Evolutionary conservation across 805 yeast species (phyloP).

Genomic region (Ogataea pilisensis): DNA sequence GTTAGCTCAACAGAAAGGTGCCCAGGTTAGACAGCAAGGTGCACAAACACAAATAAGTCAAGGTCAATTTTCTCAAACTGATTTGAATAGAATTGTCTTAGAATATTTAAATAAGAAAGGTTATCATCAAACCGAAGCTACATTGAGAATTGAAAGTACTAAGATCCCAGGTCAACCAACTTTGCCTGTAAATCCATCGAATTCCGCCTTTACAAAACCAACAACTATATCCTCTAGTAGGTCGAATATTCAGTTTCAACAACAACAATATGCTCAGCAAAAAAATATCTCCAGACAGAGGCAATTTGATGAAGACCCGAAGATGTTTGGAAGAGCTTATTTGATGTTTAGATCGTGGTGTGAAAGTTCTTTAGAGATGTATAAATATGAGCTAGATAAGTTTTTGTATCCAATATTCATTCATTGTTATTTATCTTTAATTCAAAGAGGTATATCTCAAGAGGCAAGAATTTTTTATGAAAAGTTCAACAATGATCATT

Average conservation of each 20-base stretch:
- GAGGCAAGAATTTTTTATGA: constrained; percentile 75
- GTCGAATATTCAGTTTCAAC: constrained; percentile 31
- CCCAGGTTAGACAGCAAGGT: constrained; percentile 10
- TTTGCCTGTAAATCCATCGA: constrained; percentile 45
- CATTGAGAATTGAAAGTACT: constrained; percentile 81
- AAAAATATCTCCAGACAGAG: constrained; percentile 27
- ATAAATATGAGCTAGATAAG: constrained; percentile 80
- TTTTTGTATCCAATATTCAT: constrained; percentile 90
- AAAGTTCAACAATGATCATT: constrained; percentile 68
- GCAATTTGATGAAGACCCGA: constrained; percentile 56
- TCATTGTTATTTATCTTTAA: constrained; percentile 78
- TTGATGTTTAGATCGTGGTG: constrained; percentile 81
- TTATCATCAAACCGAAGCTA: constrained; percentile 88
- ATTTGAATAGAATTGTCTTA: constrained; percentile 84
- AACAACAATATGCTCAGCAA: constrained; percentile 25
- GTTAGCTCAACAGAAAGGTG: constrained; percentile 12
- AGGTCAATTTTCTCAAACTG: constrained; percentile 65
- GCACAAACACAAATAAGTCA: constrained; percentile 10
- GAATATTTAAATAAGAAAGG: constrained; percentile 94
- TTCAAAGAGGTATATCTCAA: constrained; percentile 53
- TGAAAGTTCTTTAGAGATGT: constrained; percentile 84
- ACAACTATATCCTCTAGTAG: constrained; percentile 33
- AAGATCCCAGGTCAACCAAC: constrained; percentile 52
- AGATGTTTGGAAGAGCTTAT: constrained; percentile 75
- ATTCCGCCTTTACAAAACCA: constrained; percentile 30